phyloP scores from a whole-genome alignment of 768 basidiomycete genomes.

The Leccinum fibrillosum region DNA sequence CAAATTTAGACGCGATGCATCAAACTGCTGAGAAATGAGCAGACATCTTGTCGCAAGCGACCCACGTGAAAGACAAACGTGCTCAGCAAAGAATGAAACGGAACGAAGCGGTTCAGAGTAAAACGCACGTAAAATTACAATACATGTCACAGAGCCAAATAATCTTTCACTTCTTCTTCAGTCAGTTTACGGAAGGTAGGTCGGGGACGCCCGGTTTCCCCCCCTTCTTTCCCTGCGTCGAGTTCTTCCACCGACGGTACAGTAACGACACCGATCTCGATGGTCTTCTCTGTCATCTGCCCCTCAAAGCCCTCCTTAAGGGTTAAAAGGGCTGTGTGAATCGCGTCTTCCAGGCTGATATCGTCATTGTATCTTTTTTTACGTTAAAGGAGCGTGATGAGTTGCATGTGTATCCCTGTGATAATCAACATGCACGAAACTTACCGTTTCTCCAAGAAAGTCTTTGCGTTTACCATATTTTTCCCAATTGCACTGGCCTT shows the following conservation, averaged over 20 bases:
- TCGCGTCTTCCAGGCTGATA: conserved; percentile 97
- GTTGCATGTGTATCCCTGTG: conserved; percentile 15
- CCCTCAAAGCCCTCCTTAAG: conserved; percentile 99
- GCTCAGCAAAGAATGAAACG: conserved; percentile 15
- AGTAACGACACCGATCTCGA: conserved; percentile 96
- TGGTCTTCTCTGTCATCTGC: conserved; percentile 99
- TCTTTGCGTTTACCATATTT: conserved; percentile 99
- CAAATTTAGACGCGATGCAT: conserved; percentile 5
- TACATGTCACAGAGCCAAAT: conserved; percentile 71
- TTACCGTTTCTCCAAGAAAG: conserved; percentile 97
- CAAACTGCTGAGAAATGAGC: conserved; percentile 2
- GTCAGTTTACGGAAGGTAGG: conserved; percentile 93
- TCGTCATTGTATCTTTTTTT: conserved; percentile 97
- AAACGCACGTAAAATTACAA: conserved; percentile 30
- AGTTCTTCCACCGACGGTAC: conserved; percentile 67
- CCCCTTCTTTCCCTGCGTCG: conserved; percentile 64
- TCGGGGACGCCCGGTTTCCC: conserved; percentile 64
- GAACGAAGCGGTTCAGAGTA: conserved; percentile 16
- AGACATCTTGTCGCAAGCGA: conserved; percentile 3
- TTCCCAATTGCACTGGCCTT: conserved; percentile 99
- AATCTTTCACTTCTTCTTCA: conserved; percentile 97
- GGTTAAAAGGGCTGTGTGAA: conserved; percentile 96
- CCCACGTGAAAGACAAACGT: conserved; percentile 8
- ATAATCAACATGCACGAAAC: conserved; percentile 32
- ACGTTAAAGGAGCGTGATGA: conserved; percentile 19